Conservation (phyloP, 2,329 filamentous ascomycete species). For the Ophiostoma angusticollis region DNA sequence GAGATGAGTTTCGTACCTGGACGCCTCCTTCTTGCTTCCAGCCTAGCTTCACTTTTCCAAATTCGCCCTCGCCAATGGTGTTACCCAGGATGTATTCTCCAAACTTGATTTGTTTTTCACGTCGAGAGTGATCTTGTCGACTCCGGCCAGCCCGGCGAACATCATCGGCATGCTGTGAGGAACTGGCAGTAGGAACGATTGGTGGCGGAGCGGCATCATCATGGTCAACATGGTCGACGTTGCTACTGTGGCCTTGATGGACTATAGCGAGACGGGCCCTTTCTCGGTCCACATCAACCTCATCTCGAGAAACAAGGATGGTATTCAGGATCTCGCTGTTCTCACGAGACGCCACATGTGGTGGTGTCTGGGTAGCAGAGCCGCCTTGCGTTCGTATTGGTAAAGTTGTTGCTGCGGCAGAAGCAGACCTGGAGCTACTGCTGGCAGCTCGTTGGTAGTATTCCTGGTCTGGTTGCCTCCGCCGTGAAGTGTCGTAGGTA, state of each 20-base stretch:
- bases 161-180: conserved; percentile 24
- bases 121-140: conserved; percentile 45
- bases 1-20: conserved; percentile 36
- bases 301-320: conserved; percentile 62
- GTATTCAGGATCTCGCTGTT: conserved; percentile 68
- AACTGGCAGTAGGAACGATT: conserved; percentile 23
- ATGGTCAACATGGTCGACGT: conserved; percentile 27
- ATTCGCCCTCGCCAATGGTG: conserved; percentile 93
- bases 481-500: conserved; percentile 26
- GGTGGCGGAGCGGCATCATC: conserved; percentile 33
- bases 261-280: conserved; percentile 55
- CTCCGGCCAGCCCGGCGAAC: conserved; percentile 38
- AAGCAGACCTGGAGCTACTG: conserved; percentile 11
- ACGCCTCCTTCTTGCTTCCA: conserved; percentile 95
- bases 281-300: conserved; percentile 60
- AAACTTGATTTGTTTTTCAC: conserved; percentile 73
- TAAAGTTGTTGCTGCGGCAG: conserved; percentile 24
- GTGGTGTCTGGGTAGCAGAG: conserved; percentile 35
- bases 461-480: conserved; percentile 27
- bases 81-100: conserved; percentile 93
- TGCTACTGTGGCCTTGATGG: conserved; percentile 26
- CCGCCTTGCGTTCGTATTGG: conserved; percentile 31
- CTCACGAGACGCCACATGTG: conserved; percentile 54
- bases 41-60: conserved; percentile 95
- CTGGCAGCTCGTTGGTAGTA: conserved; percentile 19